phyloP scores from a whole-genome alignment of 2,329 filamentous ascomycete genomes.

The Tolypocladium endophyticum region DNA sequence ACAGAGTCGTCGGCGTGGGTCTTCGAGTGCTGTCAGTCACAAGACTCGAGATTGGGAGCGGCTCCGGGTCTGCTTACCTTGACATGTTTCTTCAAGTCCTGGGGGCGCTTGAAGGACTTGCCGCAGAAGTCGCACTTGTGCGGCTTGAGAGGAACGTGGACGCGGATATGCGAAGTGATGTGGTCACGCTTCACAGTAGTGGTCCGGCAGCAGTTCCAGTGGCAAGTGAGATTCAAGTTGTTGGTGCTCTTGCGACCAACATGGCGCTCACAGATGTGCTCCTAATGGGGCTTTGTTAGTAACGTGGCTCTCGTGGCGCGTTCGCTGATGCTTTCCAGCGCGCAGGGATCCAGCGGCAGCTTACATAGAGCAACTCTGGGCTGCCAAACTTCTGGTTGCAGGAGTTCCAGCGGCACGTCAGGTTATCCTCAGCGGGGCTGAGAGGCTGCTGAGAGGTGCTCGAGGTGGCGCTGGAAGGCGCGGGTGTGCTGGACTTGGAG shows the following conservation, averaged over 20 bases:
- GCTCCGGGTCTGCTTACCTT: constrained; percentile 43
- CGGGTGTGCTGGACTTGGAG: constrained; percentile 43
- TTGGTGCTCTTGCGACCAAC: constrained; percentile 98
- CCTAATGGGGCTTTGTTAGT: constrained; percentile 38
- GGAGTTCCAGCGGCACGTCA: constrained; percentile 49
- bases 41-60: not conserved
- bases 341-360: constrained; percentile 11
- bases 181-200: constrained; percentile 98
- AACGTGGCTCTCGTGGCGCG: not conserved
- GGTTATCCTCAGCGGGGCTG: constrained; percentile 36
- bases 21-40: constrained; percentile 19
- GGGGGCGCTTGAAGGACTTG: constrained; percentile 97
- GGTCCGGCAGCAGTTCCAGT: constrained; percentile 92
- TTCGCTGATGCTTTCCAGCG: not conserved
- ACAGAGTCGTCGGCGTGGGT: constrained; percentile 95
- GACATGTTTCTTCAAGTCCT: constrained; percentile 98
- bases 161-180: constrained; percentile 97
- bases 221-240: constrained; percentile 93
- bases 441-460: constrained; percentile 30
- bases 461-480: constrained; percentile 36
- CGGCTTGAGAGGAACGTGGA: constrained; percentile 97
- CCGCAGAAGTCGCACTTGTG: constrained; percentile 99
- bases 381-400: constrained; percentile 49
- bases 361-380: constrained; percentile 51
- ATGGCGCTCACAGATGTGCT: constrained; percentile 96